A percentile compares a stretch with the other conserved stretches of the same genome.
These are phyloP conservation scores for Sicyos baderoa DNA, from an alignment of 306 rosid genomes.

Conservation along the genomic window DNA sequence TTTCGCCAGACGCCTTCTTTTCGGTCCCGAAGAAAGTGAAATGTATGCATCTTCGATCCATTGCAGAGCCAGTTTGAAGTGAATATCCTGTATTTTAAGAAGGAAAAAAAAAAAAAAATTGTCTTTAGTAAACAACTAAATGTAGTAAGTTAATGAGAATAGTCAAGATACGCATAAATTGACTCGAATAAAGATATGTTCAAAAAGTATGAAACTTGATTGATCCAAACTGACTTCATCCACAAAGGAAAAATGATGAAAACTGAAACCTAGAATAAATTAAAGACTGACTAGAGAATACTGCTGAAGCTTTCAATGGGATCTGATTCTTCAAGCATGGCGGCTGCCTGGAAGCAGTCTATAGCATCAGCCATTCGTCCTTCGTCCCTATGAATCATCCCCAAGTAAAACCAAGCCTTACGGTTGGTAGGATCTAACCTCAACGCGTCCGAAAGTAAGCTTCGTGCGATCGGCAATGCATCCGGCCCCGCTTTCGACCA, in stretches of 20 bases:
- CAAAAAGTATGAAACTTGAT: background rate
- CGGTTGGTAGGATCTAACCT: slow-evolving; percentile 73
- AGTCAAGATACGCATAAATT: too few species aligned
- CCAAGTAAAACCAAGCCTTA: slow-evolving; percentile 77
- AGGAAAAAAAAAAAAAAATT: background rate
- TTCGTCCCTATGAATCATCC: slow-evolving; percentile 62
- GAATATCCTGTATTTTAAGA: slow-evolving; percentile 1
- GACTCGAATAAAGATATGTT: background rate
- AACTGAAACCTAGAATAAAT: slow-evolving; percentile 11
- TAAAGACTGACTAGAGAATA: slow-evolving; percentile 30
- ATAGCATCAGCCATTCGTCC: slow-evolving; percentile 67
- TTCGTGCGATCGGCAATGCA: slow-evolving; percentile 58
- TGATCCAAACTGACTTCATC: background rate
- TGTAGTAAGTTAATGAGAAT: too few species aligned
- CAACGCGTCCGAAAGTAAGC: slow-evolving; percentile 69
- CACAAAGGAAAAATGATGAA: slow-evolving; percentile 12
- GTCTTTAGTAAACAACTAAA: too few species aligned
- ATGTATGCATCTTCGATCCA: background rate
- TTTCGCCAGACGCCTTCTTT: background rate
- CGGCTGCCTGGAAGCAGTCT: slow-evolving; percentile 94
- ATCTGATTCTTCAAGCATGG: slow-evolving; percentile 84
- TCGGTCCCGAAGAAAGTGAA: background rate
- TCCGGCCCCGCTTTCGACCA: slow-evolving; percentile 43
- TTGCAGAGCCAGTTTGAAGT: slow-evolving; percentile 1
- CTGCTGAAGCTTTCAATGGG: slow-evolving; percentile 74